These are phyloP conservation scores for Pyrenochaeta sp. DNA, from an alignment of 2,329 filamentous ascomycete species.

Conservation along the genomic window DNA sequence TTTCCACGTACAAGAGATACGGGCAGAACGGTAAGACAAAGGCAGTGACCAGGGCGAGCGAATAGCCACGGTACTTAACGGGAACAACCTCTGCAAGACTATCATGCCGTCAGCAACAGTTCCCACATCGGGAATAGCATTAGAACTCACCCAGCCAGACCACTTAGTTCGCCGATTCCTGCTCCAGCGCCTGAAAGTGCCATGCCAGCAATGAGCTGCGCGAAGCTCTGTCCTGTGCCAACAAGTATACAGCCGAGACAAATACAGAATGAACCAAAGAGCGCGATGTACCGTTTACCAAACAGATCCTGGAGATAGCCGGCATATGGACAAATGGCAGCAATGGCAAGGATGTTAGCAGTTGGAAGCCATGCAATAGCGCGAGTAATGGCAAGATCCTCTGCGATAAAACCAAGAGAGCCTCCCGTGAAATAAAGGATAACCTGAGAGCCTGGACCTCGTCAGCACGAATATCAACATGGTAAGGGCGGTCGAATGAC, in stretches of 20 bases:
- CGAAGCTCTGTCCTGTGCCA: conserved; percentile 42
- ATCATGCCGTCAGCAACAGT: conserved; percentile 4
- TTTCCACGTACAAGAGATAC: conserved; percentile 42
- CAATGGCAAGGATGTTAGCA: conserved; percentile 47
- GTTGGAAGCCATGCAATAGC: conserved; percentile 45
- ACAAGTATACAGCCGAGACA: conserved; percentile 41
- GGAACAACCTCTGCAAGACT: conserved; percentile 46
- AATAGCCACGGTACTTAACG: conserved; percentile 45
- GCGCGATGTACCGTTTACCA: conserved; percentile 46
- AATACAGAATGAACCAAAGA: conserved; percentile 42
- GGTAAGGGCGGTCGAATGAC: not conserved
- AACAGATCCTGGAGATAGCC: conserved; percentile 49
- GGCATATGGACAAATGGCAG: conserved; percentile 44
- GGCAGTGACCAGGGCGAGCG: conserved; percentile 42
- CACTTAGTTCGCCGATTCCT: conserved; percentile 46
- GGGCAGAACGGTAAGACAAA: conserved; percentile 48
- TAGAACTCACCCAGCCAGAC: conserved; percentile 42
- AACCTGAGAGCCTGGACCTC: conserved; percentile 39
- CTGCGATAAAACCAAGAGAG: conserved; percentile 40
- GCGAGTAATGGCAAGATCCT: conserved; percentile 31
- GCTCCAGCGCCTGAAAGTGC: conserved; percentile 45
- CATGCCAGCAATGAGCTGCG: conserved; percentile 46
- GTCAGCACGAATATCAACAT: not conserved
- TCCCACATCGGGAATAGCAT: no score
- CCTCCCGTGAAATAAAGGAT: conserved; percentile 47